A percentile compares a stretch with the other conserved stretches of the same genome.
Conservation (phyloP, 1,284 basidiomycete genomes). For the Pyrrhoderma lamaoense region DNA sequence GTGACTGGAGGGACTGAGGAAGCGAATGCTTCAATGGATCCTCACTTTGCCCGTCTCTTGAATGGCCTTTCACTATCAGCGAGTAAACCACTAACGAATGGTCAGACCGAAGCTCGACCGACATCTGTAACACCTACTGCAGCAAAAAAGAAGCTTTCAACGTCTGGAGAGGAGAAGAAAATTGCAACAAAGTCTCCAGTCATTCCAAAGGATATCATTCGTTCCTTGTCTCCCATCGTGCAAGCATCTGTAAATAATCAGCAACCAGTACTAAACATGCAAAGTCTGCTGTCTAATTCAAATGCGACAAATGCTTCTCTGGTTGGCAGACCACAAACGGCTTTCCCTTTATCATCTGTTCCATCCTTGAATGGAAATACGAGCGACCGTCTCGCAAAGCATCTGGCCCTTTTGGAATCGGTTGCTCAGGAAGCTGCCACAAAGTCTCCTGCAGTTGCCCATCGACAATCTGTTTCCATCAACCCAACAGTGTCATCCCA, state of each 20-base stretch:
- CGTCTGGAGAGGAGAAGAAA: background rate
- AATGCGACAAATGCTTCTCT: background rate
- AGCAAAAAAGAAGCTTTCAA: background rate
- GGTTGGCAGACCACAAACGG: conserved; percentile 20
- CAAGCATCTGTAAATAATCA: background rate
- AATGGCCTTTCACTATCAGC: conserved; percentile 57
- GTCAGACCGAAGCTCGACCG: conserved; percentile 1
- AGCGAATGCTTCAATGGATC: conserved; percentile 34
- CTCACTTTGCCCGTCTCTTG: conserved; percentile 63
- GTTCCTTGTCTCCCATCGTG: background rate
- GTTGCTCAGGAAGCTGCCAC: conserved; percentile 65
- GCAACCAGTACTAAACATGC: background rate
- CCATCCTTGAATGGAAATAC: conserved; percentile 50
- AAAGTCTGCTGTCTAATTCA: background rate
- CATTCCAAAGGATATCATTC: background rate
- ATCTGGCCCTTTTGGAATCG: conserved; percentile 66
- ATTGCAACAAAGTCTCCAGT: background rate
- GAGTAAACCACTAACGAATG: conserved; percentile 21
- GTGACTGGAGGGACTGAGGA: conserved; percentile 24
- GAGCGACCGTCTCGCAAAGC: conserved; percentile 55
- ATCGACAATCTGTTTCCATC: conserved; percentile 9
- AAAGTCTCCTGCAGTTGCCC: conserved; percentile 37
- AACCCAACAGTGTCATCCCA: conserved; percentile 21
- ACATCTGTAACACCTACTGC: conserved; percentile 12
- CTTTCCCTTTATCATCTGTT: conserved; percentile 48